Conservation (phyloP, 1,284 basidiomycete species). For the Fomitopsis schrenkii region DNA sequence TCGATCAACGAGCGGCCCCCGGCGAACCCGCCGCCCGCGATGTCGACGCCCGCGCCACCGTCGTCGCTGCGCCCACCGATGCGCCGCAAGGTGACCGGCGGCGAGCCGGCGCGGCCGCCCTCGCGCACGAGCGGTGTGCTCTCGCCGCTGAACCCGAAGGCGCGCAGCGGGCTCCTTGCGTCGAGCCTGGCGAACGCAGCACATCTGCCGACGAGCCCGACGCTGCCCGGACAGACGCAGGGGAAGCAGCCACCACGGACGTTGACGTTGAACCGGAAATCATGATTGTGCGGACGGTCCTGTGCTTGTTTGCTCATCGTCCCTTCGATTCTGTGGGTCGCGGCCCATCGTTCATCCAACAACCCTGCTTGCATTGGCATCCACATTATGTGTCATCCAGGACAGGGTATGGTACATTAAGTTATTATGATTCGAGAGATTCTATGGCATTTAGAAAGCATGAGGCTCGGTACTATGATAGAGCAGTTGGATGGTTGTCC, state of each 20-base stretch:
- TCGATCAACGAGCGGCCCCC: slow-evolving; percentile 19
- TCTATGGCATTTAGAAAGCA: neutral
- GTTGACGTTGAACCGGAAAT: slow-evolving; percentile 42
- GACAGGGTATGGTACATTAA: neutral
- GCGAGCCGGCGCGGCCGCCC: slow-evolving; percentile 28
- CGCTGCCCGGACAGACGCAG: slow-evolving; percentile 37
- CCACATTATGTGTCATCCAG: neutral
- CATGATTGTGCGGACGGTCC: slow-evolving; percentile 6
- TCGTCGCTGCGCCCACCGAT: slow-evolving; percentile 37
- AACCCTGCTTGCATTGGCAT: too few relatives aligned
- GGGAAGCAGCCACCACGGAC: slow-evolving; percentile 46
- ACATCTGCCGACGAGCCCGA: slow-evolving; percentile 25
- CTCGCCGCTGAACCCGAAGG: slow-evolving; percentile 71
- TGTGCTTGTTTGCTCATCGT: neutral
- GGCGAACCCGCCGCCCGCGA: slow-evolving; percentile 6
- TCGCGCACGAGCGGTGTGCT: slow-evolving; percentile 42
- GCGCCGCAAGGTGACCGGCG: slow-evolving; percentile 52
- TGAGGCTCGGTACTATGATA: neutral
- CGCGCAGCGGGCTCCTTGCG: slow-evolving; percentile 44
- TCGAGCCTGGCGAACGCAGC: slow-evolving; percentile 17
- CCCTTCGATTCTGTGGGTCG: neutral
- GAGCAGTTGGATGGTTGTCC: neutral
- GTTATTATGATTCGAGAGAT: neutral
- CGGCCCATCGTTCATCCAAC: neutral
- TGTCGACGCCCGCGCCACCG: slow-evolving; percentile 6